A percentile compares a stretch with the other conserved stretches of the same genome.
These are phyloP conservation scores for Monosporascus sp. DNA, from an alignment of 2,329 filamentous ascomycete genomes.

Conservation along the genomic window DNA sequence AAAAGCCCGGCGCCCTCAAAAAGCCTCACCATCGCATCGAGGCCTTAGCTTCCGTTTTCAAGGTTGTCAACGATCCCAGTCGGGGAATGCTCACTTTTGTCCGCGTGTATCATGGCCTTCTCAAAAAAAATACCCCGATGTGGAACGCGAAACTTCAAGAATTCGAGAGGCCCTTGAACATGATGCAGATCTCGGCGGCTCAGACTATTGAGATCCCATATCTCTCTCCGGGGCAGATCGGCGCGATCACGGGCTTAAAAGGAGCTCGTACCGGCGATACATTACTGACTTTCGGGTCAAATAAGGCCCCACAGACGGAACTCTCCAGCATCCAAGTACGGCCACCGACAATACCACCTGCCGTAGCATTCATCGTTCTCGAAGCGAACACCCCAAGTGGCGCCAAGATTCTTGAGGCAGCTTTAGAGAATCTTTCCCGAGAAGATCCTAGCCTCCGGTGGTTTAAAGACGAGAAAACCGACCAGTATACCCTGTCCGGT, in stretches of 20 bases:
- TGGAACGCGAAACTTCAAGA: slow-evolving; percentile 83
- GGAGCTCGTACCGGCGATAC: slow-evolving; percentile 92
- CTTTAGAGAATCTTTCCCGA: slow-evolving; percentile 71
- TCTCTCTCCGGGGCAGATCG: slow-evolving; percentile 84
- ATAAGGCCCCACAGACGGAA: slow-evolving; percentile 58
- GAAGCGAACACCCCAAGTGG: slow-evolving; percentile 74
- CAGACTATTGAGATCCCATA: slow-evolving; percentile 79
- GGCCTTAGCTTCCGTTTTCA: slow-evolving; percentile 72
- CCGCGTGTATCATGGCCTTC: slow-evolving; percentile 79
- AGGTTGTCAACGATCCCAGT: slow-evolving; percentile 83
- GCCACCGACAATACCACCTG: slow-evolving; percentile 83
- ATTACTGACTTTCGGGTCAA: slow-evolving; percentile 64
- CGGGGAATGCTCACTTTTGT: slow-evolving; percentile 88
- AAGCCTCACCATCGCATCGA: slow-evolving; percentile 33
- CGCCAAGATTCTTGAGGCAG: slow-evolving; percentile 72
- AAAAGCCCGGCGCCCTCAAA: slow-evolving; percentile 23
- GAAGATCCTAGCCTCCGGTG: slow-evolving; percentile 92
- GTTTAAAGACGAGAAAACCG: slow-evolving; percentile 79
- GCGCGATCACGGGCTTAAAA: slow-evolving; percentile 86
- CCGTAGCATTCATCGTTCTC: slow-evolving; percentile 94
- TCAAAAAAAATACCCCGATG: slow-evolving; percentile 67
- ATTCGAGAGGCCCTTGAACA: slow-evolving; percentile 73
- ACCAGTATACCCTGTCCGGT: slow-evolving; percentile 86
- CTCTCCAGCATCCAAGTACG: slow-evolving; percentile 75
- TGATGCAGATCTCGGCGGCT: slow-evolving; percentile 85